These are phyloP conservation scores for Penicillium palitans DNA, from an alignment of 2,329 filamentous ascomycete species.

Conservation along the genomic window DNA sequence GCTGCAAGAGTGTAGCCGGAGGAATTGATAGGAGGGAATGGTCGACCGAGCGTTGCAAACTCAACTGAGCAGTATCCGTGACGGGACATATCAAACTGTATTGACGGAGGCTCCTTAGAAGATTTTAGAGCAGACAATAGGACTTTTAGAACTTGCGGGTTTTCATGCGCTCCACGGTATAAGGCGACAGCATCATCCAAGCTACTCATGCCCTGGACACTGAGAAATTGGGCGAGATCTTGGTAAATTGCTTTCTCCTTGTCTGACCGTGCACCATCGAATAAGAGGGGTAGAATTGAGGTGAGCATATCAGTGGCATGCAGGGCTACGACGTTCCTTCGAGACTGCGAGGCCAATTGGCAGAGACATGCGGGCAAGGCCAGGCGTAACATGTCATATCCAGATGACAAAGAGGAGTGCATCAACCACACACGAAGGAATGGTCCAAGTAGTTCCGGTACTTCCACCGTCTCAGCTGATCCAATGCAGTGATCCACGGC, in stretches of 20 bases:
- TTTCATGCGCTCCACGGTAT: constrained; percentile 57
- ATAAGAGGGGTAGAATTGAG: constrained; percentile 63
- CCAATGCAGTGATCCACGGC: constrained; percentile 41
- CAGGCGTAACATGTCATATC: constrained; percentile 44
- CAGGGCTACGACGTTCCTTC: constrained; percentile 69
- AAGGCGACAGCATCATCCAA: constrained; percentile 83
- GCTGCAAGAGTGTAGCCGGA: constrained; percentile 83
- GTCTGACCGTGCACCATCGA: constrained; percentile 56
- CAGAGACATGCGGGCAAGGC: constrained; percentile 66
- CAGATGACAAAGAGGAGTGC: constrained; percentile 57
- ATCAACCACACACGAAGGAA: constrained; percentile 54
- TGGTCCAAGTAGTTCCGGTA: constrained; percentile 41
- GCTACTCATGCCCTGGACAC: constrained; percentile 73
- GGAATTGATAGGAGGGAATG: constrained; percentile 79
- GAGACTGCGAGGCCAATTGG: constrained; percentile 60
- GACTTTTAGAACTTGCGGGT: constrained; percentile 63
- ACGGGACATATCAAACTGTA: constrained; percentile 90
- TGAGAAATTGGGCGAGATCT: constrained; percentile 65
- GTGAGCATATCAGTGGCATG: constrained; percentile 71
- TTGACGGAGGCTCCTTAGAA: constrained; percentile 76
- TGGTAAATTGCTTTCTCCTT: constrained; percentile 62
- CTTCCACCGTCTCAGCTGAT: constrained; percentile 45
- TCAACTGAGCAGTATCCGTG: constrained; percentile 90
- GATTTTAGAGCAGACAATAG: constrained; percentile 70
- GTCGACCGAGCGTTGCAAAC: constrained; percentile 76